Evolutionary conservation across 129 eudicot genomes (phyloP).

Genomic region (Daucus carota): DNA sequence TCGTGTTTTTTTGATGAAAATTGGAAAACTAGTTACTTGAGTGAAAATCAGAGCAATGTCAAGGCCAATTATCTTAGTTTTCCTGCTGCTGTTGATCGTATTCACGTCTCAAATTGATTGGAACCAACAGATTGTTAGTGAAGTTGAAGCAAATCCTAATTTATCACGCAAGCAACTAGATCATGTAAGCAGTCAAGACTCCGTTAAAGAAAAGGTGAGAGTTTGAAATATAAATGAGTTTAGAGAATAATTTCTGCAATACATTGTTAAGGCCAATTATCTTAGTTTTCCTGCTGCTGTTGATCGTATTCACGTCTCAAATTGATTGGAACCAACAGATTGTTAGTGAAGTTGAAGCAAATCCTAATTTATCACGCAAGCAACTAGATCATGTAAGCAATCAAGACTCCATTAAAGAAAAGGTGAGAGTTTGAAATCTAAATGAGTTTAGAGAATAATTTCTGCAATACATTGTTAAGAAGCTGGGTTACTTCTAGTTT

Average conservation of each 20-base stretch:
- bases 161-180: conserved; percentile 7
- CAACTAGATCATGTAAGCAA: background rate
- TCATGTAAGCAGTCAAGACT: background rate
- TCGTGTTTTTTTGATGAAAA: background rate
- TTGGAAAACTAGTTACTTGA: background rate
- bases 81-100: conserved; percentile 11
- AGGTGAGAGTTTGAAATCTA: conserved; percentile 3
- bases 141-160: conserved; percentile 16
- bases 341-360: conserved; percentile 15
- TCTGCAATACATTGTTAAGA: background rate
- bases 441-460: background rate
- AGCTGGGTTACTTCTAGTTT: no score
- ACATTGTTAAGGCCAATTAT: conserved; percentile 1
- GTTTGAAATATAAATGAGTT: background rate
- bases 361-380: conserved; percentile 9
- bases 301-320: conserved; percentile 14
- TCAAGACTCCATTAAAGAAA: conserved; percentile 14
- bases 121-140: conserved; percentile 10
- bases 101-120: conserved; percentile 17
- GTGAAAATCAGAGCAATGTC: conserved; percentile 1
- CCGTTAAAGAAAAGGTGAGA: conserved; percentile 17
- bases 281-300: conserved; percentile 10
- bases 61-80: conserved; percentile 7
- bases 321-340: conserved; percentile 14
- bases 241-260: background rate